These are phyloP conservation scores for Taiwanofungus camphoratus DNA, from an alignment of 1,284 basidiomycete genomes.

Conservation along the genomic window DNA sequence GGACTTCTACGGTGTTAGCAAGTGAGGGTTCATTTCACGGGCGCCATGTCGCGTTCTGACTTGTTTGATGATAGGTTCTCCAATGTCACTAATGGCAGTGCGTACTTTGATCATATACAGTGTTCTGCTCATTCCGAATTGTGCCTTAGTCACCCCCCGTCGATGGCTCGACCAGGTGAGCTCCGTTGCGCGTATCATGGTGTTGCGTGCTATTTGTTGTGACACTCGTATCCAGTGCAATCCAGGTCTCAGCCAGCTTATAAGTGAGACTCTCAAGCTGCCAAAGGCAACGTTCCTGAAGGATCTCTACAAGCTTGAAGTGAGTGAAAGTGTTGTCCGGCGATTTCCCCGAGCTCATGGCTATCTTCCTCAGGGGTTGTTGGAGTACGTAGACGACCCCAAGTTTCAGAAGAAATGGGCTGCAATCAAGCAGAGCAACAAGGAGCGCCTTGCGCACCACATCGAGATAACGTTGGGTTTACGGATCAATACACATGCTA, in stretches of 20 bases:
- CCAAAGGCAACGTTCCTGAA: slow-evolving; percentile 78
- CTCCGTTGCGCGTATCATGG: no score
- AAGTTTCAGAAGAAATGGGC: slow-evolving; percentile 77
- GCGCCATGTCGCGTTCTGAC: background rate
- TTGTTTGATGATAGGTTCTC: slow-evolving; percentile 43
- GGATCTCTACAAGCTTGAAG: slow-evolving; percentile 64
- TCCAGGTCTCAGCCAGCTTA: slow-evolving; percentile 76
- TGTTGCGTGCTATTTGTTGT: background rate
- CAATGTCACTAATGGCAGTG: slow-evolving; percentile 84
- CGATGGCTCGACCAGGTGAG: slow-evolving; percentile 80
- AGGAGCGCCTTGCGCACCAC: slow-evolving; percentile 76
- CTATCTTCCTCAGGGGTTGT: slow-evolving; percentile 45
- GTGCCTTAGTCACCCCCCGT: slow-evolving; percentile 62
- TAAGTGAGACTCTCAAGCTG: slow-evolving; percentile 73
- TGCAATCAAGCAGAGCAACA: slow-evolving; percentile 82
- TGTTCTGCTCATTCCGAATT: background rate
- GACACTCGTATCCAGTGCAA: slow-evolving; percentile 60
- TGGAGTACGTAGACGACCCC: slow-evolving; percentile 64
- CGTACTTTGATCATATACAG: slow-evolving; percentile 28
- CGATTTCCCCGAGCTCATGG: no score
- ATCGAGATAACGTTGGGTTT: slow-evolving; percentile 73
- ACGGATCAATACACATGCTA: slow-evolving; percentile 69
- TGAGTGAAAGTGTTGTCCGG: no score
- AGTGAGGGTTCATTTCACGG: slow-evolving; percentile 39
- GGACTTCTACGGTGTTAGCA: slow-evolving; percentile 75